Conservation (phyloP, 352 stramenopile genomes). For the Pythium dissotocum region DNA sequence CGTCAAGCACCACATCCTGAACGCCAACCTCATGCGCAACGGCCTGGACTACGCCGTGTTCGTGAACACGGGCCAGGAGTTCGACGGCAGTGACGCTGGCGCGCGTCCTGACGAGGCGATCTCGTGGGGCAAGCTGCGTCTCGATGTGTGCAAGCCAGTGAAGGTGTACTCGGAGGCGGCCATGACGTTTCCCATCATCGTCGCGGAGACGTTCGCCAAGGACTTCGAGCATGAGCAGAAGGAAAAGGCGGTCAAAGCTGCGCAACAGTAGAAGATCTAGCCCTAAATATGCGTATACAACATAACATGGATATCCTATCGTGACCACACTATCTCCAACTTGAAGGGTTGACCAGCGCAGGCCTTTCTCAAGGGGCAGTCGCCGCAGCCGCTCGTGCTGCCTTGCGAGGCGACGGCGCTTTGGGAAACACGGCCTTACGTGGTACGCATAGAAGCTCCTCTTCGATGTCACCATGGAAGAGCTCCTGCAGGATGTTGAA, state of each 20-base stretch:
- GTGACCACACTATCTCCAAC: background rate
- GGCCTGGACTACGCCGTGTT: slow-evolving; percentile 99
- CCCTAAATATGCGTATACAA: background rate
- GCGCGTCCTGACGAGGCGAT: slow-evolving; percentile 98
- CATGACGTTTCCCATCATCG: slow-evolving; percentile 98
- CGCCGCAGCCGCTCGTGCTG: background rate
- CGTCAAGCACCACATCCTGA: slow-evolving; percentile 99
- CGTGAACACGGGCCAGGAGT: slow-evolving; percentile 98
- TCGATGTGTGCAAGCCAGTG: slow-evolving; percentile 91
- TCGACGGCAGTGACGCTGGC: slow-evolving; percentile 98
- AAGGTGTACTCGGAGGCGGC: slow-evolving; percentile 98
- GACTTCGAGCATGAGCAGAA: slow-evolving; percentile 75
- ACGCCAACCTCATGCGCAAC: slow-evolving; percentile 99
- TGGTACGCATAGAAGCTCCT: slow-evolving; percentile 66
- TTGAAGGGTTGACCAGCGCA: too few species aligned
- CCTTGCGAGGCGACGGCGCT: slow-evolving; percentile 24
- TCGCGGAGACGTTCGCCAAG: slow-evolving; percentile 99
- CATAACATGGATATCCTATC: background rate
- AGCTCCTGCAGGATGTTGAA: slow-evolving; percentile 84
- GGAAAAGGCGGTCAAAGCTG: background rate
- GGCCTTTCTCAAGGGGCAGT: background rate
- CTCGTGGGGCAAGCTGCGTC: slow-evolving; percentile 98
- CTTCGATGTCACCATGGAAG: slow-evolving; percentile 72
- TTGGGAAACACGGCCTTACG: slow-evolving; percentile 57
- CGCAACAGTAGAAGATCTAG: background rate